A percentile compares a stretch with the other conserved stretches of the same genome.
Evolutionary conservation across 2,329 filamentous ascomycete species (phyloP).

Genomic region (Penicillium sp.): DNA sequence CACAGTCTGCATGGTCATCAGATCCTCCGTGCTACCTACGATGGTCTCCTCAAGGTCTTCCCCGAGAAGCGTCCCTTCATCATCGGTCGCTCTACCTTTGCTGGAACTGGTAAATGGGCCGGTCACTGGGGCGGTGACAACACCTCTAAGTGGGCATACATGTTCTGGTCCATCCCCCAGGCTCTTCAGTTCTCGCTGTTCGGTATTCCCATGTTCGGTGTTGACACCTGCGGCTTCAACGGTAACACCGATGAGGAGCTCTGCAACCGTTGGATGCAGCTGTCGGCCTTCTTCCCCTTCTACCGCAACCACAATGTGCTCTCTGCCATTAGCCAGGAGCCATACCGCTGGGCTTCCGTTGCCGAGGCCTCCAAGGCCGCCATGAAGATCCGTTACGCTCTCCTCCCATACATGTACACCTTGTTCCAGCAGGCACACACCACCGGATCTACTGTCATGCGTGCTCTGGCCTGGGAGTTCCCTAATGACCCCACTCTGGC

Average conservation of each 20-base stretch:
- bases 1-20: conserved; percentile 78
- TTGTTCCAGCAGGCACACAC: conserved; percentile 67
- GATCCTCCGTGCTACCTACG: conserved; percentile 75
- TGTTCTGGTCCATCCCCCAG: conserved; percentile 77
- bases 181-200: conserved; percentile 74
- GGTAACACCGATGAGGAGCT: conserved; percentile 69
- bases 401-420: conserved; percentile 77
- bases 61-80: conserved; percentile 76
- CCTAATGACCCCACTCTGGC: conserved; percentile 69
- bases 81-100: conserved; percentile 79
- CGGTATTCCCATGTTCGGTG: conserved; percentile 75
- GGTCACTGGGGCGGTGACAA: conserved; percentile 86
- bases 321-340: conserved; percentile 65
- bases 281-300: conserved; percentile 74
- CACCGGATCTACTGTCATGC: conserved; percentile 69
- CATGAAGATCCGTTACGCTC: conserved; percentile 69
- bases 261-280: conserved; percentile 73
- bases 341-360: conserved; percentile 69
- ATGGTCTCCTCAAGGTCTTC: conserved; percentile 65
- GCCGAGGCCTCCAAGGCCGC: conserved; percentile 64
- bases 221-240: conserved; percentile 70
- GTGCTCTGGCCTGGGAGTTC: conserved; percentile 74
- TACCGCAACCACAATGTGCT: conserved; percentile 75
- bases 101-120: conserved; percentile 72
- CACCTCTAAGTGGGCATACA: conserved; percentile 67